Evolutionary conservation across 2,329 filamentous ascomycete genomes (phyloP).

Genomic region (Pyricularia grisea): DNA sequence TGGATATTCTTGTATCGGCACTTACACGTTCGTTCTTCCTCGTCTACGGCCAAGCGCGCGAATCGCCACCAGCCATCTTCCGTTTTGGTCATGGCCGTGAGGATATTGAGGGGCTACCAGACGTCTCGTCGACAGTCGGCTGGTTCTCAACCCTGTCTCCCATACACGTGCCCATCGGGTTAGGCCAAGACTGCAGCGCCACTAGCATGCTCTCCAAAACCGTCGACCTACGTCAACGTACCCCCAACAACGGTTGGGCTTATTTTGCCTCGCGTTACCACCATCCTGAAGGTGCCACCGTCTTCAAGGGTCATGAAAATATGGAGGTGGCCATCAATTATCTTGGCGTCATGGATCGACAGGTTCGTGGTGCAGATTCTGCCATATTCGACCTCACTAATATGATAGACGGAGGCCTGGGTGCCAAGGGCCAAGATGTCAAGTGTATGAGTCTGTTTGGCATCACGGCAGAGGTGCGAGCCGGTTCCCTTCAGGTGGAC

Average conservation of each 20-base stretch:
- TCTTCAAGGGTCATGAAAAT: neutral
- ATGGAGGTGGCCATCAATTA: conserved; percentile 1
- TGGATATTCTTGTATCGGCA: conserved; percentile 43
- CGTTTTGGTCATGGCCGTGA: conserved; percentile 40
- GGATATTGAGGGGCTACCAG: conserved; percentile 30
- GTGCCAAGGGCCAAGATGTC: neutral
- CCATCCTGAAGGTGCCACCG: neutral
- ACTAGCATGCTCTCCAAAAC: neutral
- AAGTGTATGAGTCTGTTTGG: neutral
- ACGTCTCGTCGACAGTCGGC: conserved; percentile 47
- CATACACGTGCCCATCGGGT: conserved; percentile 19
- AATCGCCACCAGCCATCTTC: conserved; percentile 38
- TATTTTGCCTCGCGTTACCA: conserved; percentile 1
- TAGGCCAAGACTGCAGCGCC: neutral
- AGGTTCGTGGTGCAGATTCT: neutral
- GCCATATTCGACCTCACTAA: neutral
- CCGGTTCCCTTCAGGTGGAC: neutral
- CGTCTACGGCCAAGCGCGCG: conserved; percentile 38
- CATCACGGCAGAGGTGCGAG: neutral
- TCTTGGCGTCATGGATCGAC: neutral
- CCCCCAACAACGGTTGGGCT: neutral
- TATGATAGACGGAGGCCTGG: neutral
- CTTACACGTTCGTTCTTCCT: conserved; percentile 45
- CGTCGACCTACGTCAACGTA: neutral
- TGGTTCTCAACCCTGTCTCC: conserved; percentile 51